Evolutionary conservation across 2,329 filamentous ascomycete genomes (phyloP), one percentile per base, ranked within the genome.

Genomic region (Alternaria triticina): DNA sequence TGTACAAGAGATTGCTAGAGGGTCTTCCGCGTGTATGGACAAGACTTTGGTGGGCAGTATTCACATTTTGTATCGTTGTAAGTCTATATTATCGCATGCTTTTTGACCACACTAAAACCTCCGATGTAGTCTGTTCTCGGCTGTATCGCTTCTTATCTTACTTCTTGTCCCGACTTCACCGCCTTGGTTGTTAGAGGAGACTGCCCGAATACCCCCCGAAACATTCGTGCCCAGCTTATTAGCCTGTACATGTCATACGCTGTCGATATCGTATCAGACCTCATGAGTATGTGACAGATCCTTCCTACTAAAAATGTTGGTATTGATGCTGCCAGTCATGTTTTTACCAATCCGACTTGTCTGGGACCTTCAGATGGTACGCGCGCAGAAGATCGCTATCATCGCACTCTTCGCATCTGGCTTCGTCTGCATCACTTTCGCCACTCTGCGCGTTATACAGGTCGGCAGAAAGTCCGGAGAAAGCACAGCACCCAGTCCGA

Each of bases 1-100:
- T 82, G 36, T 82, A 81, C 64, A 77, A 76, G 27, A 72, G 75
- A 20, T 63, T 82, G 15, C 69, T 81, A 60, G 63, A 64, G 7
- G 77, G 79, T 0, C 66, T 80, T 6, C 56, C 55, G 1, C 65
- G 62, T 1, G 44, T 68, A 5, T 77, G 80, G 28, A 73, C 70
- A 46, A 74, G 66, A 22, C 71, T 80, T 58, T 82, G 80, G 81
- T 79, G 75, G 75, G 67, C 58, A 5, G 72, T 81, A 5, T 36
- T 79, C 23, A 60, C 64, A 2, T 79, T 81, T 58, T 77, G 72
- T 23, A 27, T 75, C 17, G n/a, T 80, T 65, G 77, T 79, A 59
- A 68, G 73, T 10, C 30, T 17, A 25, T 47, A 3, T 22, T 8
- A 52, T 36, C 27, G 11, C 22, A 25, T 7, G 23, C 13, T 9